phyloP scores from a whole-genome alignment of 2,329 filamentous ascomycete species.

The Bipolaris bicolor region DNA sequence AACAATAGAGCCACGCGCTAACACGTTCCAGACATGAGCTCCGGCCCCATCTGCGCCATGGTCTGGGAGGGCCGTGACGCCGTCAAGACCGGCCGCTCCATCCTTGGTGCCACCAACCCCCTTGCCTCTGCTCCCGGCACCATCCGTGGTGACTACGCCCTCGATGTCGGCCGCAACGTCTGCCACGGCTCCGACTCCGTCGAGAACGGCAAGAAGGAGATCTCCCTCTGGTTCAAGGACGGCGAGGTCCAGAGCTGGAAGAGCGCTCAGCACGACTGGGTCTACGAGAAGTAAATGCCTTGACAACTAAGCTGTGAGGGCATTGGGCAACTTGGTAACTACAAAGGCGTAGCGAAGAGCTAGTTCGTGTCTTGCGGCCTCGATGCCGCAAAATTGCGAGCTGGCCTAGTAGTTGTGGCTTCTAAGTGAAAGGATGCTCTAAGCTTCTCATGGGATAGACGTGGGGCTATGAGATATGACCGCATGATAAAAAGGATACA shows the following conservation, averaged over 20 bases:
- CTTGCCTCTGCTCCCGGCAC: slow-evolving; percentile 92
- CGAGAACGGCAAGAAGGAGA: slow-evolving; percentile 99
- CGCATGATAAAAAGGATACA: slow-evolving; percentile 20
- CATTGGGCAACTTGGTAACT: slow-evolving; percentile 10
- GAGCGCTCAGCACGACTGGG: slow-evolving; percentile 84
- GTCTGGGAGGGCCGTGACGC: slow-evolving; percentile 99
- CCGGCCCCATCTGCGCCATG: slow-evolving; percentile 98
- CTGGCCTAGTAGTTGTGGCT: slow-evolving; percentile 4
- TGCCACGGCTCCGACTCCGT: slow-evolving; percentile 99
- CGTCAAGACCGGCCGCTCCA: slow-evolving; percentile 96
- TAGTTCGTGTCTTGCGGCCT: neutral
- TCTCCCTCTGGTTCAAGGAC: slow-evolving; percentile 95
- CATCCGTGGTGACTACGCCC: slow-evolving; percentile 93
- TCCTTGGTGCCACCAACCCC: slow-evolving; percentile 99
- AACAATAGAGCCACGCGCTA: slow-evolving; percentile 2
- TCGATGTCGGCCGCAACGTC: slow-evolving; percentile 95
- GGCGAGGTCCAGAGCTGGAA: slow-evolving; percentile 87
- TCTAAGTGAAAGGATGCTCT: slow-evolving; percentile 2
- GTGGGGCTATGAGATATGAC: slow-evolving; percentile 21
- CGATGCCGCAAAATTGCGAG: neutral
- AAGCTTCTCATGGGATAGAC: neutral
- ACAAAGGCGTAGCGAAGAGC: neutral
- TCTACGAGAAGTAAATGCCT: slow-evolving; percentile 81
- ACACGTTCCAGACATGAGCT: slow-evolving; percentile 79
- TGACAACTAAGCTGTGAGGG: slow-evolving; percentile 3